These are phyloP conservation scores for Populus hybrid DNA, from an alignment of 441 rosid genomes.

Conservation along the genomic window DNA sequence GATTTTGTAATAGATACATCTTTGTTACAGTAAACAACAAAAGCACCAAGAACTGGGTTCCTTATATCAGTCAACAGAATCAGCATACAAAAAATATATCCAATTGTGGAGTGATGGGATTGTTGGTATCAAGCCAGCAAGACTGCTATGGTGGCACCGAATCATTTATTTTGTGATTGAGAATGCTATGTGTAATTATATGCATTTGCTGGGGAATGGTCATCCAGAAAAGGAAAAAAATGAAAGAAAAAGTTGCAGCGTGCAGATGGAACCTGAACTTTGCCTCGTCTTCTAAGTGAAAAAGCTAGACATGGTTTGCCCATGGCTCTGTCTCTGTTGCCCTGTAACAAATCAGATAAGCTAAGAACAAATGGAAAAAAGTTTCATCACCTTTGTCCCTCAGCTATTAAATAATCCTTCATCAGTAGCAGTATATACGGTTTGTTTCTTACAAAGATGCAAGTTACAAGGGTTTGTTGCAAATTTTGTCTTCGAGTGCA, in stretches of 20 bases:
- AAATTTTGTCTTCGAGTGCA: slow-evolving; percentile 7
- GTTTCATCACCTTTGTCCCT: not conserved
- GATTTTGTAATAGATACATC: too few species aligned
- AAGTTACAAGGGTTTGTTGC: slow-evolving; percentile 19
- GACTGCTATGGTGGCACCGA: not conserved
- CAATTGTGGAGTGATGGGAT: not conserved
- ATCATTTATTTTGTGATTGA: not conserved
- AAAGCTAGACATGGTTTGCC: slow-evolving; percentile 17
- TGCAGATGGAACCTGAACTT: slow-evolving; percentile 7
- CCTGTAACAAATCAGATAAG: not conserved
- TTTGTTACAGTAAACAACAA: too few species aligned
- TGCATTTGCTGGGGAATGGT: not conserved
- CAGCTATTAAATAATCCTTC: not conserved
- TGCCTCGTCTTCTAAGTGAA: slow-evolving; percentile 7
- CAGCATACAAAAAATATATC: not conserved
- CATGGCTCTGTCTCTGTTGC: not conserved
- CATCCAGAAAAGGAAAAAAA: not conserved
- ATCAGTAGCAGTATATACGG: not conserved
- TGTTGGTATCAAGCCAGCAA: not conserved
- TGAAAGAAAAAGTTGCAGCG: not conserved
- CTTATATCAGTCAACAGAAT: not conserved
- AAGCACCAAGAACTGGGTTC: not conserved
- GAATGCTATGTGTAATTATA: not conserved
- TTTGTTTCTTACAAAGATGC: not conserved
- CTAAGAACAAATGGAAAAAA: not conserved